A percentile compares a stretch with the other conserved stretches of the same genome.
Evolutionary conservation across 805 yeast genomes (phyloP).

Genomic region (Grigorovia transvaalensis): DNA sequence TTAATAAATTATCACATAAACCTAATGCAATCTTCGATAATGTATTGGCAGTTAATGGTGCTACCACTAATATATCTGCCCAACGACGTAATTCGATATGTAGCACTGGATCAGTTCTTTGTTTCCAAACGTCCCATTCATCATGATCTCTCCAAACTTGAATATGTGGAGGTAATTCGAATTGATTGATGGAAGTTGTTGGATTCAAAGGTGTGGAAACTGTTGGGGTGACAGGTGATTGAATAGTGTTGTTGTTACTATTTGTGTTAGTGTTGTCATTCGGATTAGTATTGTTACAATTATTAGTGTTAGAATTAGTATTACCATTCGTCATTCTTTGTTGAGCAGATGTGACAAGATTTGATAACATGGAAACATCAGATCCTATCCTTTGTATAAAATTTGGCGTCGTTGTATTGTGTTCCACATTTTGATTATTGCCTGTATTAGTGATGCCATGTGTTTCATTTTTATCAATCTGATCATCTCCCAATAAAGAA

Average conservation of each 20-base stretch:
- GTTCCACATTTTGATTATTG: not conserved
- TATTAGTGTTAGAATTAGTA: not conserved
- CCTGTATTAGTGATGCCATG: not conserved
- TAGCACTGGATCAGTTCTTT: conserved; percentile 76
- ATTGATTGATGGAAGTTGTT: conserved; percentile 35
- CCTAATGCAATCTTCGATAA: conserved; percentile 83
- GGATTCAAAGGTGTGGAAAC: not conserved
- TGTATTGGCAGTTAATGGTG: conserved; percentile 93
- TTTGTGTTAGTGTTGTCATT: too few species aligned
- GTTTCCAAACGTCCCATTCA: conserved; percentile 81
- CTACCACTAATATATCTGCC: conserved; percentile 88
- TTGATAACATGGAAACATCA: conserved; percentile 2
- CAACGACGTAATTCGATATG: conserved; percentile 91
- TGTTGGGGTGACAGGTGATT: not conserved
- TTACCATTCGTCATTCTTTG: conserved; percentile 1
- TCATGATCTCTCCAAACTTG: conserved; percentile 88
- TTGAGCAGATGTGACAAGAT: conserved; percentile 2
- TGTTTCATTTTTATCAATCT: not conserved
- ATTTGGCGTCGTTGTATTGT: not conserved
- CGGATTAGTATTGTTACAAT: too few species aligned
- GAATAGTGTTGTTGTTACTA: not conserved
- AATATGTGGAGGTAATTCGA: conserved; percentile 52
- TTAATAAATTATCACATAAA: conserved; percentile 80
- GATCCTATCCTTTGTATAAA: conserved; percentile 3
- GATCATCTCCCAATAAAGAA: not conserved